Conservation (phyloP, 2,329 filamentous ascomycete genomes). For the Paraphoma chrysanthemicola region DNA sequence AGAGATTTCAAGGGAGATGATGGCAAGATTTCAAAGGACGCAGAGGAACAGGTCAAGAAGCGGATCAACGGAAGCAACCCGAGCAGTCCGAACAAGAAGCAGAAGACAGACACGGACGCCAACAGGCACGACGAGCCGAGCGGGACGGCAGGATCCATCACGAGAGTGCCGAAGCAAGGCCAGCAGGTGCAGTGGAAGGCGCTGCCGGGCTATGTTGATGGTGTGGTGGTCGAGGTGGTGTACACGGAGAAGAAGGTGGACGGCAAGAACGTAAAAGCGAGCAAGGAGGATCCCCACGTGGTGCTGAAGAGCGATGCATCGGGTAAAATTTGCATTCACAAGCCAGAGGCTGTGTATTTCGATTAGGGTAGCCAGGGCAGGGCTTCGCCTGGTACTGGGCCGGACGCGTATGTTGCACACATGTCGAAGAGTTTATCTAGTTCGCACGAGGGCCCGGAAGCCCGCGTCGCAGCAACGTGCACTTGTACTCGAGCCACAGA, state of each 20-base stretch:
- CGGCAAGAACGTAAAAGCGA: constrained; percentile 52
- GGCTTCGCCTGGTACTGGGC: too few relatives aligned
- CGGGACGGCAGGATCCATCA: constrained; percentile 38
- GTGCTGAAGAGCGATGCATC: constrained; percentile 49
- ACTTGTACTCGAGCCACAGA: background rate
- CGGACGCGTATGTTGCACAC: too few relatives aligned
- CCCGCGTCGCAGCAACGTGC: background rate
- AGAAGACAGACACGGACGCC: constrained; percentile 35
- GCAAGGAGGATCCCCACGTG: constrained; percentile 52
- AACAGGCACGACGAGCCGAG: constrained; percentile 30
- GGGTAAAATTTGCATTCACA: constrained; percentile 53
- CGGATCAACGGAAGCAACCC: constrained; percentile 34
- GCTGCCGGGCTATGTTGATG: constrained; percentile 49
- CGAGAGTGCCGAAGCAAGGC: constrained; percentile 51
- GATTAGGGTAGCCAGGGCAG: constrained; percentile 32
- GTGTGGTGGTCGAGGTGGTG: constrained; percentile 52
- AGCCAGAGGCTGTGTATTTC: constrained; percentile 53
- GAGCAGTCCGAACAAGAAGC: constrained; percentile 42
- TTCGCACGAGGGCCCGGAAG: background rate
- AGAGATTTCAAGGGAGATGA: constrained; percentile 32
- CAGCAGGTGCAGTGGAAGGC: constrained; percentile 53
- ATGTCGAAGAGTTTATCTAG: background rate
- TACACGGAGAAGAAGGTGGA: constrained; percentile 50
- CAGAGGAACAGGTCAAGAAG: constrained; percentile 18
- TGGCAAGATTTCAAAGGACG: background rate